A percentile compares a stretch with the other conserved stretches of the same genome.
These are phyloP conservation scores for Nemania sp. DNA, from an alignment of 2,329 filamentous ascomycete species.

Conservation along the genomic window DNA sequence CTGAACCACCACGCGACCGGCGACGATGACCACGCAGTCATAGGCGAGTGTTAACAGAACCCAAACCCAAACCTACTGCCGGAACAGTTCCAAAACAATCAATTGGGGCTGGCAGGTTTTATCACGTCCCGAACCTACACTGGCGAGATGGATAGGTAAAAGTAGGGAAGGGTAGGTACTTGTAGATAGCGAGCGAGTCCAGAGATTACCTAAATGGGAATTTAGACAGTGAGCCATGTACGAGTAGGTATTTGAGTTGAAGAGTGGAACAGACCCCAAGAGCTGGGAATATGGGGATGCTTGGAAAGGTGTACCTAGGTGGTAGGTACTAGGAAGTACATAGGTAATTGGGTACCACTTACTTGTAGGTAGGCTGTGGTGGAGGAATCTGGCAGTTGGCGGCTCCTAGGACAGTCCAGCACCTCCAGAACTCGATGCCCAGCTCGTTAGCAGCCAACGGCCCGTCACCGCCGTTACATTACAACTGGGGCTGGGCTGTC, in stretches of 20 bases:
- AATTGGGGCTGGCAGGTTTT: background rate
- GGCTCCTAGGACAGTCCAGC: constrained; percentile 10
- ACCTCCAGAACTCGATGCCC: too few species aligned
- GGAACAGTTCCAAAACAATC: background rate
- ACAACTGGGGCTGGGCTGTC: background rate
- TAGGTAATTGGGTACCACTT: too few species aligned
- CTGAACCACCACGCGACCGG: background rate
- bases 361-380: too few species aligned
- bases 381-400: constrained; percentile 7
- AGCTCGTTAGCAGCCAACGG: constrained; percentile 10
- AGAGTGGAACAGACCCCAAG: constrained; percentile 3
- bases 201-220: constrained; percentile 24
- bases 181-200: background rate
- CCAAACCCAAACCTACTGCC: background rate
- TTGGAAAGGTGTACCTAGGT: background rate
- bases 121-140: background rate
- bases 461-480: constrained; percentile 12
- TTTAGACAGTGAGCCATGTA: constrained; percentile 10
- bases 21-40: constrained; percentile 5
- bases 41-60: constrained; percentile 1
- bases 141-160: background rate
- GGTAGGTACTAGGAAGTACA: too few species aligned
- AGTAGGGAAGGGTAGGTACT: background rate
- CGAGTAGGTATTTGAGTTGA: constrained; percentile 11
- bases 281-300: constrained; percentile 18